A percentile compares a stretch with the other conserved stretches of the same genome.
Conservation (phyloP, 306 rosid genomes). For the Cicer judaicum region DNA sequence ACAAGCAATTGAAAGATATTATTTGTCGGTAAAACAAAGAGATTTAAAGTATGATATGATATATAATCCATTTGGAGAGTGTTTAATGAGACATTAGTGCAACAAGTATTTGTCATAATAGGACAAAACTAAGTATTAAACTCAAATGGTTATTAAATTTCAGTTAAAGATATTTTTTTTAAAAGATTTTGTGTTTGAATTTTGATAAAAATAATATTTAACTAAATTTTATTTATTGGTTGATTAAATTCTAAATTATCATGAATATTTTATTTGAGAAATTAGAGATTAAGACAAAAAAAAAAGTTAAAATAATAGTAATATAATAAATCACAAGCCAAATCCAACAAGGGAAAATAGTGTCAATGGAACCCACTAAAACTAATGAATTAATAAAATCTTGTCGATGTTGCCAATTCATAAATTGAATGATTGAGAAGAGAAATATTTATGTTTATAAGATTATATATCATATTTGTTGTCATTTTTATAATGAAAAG, state of each 20-base stretch:
- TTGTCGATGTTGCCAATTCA: conserved; percentile 86
- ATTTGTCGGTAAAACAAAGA: conserved; percentile 52
- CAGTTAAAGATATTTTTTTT: too few species aligned
- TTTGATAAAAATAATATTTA: too few species aligned
- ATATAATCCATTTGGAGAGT: conserved; percentile 34
- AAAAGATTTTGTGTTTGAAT: too few species aligned
- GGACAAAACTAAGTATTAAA: too few species aligned
- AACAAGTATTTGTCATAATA: conserved; percentile 26
- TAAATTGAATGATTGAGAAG: conserved; percentile 71
- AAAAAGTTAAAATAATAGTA: background rate
- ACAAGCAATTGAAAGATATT: conserved; percentile 46
- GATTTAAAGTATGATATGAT: background rate
- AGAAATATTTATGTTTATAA: conserved; percentile 23
- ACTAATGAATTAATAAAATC: conserved; percentile 60
- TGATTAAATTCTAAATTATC: too few species aligned
- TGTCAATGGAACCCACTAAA: conserved; percentile 56
- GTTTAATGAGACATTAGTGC: conserved; percentile 39
- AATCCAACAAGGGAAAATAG: conserved; percentile 50
- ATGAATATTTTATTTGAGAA: too few species aligned
- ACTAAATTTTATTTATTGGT: too few species aligned
- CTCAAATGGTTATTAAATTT: too few species aligned
- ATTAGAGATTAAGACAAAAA: too few species aligned
- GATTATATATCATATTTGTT: conserved; percentile 39
- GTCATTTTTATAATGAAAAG: conserved; percentile 48
- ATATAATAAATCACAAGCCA: conserved; percentile 45